phyloP scores from a whole-genome alignment of 1,284 basidiomycete genomes.

The Leccinum fuscescens region DNA sequence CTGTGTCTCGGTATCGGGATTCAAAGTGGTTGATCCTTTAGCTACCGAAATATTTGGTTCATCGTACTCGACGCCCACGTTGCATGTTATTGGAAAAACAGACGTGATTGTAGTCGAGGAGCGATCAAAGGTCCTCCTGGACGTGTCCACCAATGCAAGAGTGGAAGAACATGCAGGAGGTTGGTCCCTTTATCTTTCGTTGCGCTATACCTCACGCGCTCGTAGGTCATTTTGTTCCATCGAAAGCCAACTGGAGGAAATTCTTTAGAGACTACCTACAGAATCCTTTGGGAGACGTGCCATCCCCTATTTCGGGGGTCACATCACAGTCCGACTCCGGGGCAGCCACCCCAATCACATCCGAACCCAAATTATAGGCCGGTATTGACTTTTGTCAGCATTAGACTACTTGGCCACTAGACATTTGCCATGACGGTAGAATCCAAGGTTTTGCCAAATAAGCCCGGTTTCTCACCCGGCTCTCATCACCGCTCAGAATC shows the following conservation, averaged over 20 bases:
- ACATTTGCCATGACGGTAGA: background rate
- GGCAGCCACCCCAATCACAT: conserved; percentile 19
- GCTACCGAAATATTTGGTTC: conserved; percentile 55
- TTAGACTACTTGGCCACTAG: conserved; percentile 6
- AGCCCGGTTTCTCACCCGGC: background rate
- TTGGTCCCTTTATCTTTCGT: conserved; percentile 32
- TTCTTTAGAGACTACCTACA: conserved; percentile 59
- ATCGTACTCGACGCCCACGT: conserved; percentile 66
- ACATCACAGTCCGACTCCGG: conserved; percentile 23
- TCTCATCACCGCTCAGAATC: background rate
- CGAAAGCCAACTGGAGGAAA: conserved; percentile 69
- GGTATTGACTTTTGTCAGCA: background rate
- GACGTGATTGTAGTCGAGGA: conserved; percentile 79
- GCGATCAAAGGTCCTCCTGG: conserved; percentile 53
- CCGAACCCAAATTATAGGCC: conserved; percentile 6
- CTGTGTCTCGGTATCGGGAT: conserved; percentile 69
- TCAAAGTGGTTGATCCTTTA: conserved; percentile 52
- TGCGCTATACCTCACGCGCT: background rate
- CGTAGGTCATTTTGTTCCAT: conserved; percentile 78
- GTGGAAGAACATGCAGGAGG: conserved; percentile 77
- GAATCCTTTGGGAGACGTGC: conserved; percentile 30
- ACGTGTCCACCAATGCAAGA: conserved; percentile 55
- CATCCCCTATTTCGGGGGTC: conserved; percentile 20
- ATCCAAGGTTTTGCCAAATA: background rate
- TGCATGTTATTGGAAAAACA: conserved; percentile 79